Evolutionary conservation across 2,329 filamentous ascomycete species (phyloP).

Genomic region (Allantophomopsis cytisporea): DNA sequence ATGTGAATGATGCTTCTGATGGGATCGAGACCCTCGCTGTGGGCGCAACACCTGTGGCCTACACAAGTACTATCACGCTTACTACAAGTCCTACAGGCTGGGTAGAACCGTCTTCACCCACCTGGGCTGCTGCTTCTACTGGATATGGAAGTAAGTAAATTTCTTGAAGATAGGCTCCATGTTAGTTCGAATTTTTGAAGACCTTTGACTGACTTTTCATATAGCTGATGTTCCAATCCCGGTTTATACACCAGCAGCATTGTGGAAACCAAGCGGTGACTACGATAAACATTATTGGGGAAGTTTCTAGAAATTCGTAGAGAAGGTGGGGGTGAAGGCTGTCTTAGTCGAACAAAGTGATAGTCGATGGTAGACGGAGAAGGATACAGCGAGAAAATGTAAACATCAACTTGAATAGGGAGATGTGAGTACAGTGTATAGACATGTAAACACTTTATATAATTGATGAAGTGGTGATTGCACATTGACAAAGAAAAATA

Average conservation of each 20-base stretch:
- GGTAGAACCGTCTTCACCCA: conserved; percentile 13
- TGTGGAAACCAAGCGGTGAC: conserved; percentile 18
- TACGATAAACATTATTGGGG: conserved; percentile 20
- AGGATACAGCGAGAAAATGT: too few relatives aligned
- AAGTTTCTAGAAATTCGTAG: conserved; percentile 7
- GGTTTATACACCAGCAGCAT: conserved; percentile 17
- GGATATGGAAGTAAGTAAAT: conserved; percentile 17
- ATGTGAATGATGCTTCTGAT: conserved; percentile 11
- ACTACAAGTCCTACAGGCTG: conserved; percentile 17
- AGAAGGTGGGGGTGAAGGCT: too few relatives aligned
- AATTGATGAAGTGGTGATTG: too few relatives aligned
- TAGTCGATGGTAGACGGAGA: too few relatives aligned
- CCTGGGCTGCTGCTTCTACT: conserved; percentile 17
- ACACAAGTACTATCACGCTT: conserved; percentile 17
- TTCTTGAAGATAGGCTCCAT: neutral
- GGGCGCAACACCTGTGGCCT: conserved; percentile 9
- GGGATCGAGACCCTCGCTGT: conserved; percentile 4
- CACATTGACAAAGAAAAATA: too few relatives aligned
- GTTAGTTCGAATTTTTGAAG: too few relatives aligned
- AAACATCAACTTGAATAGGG: too few relatives aligned
- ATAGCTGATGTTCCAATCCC: conserved; percentile 16
- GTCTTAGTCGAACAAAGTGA: too few relatives aligned
- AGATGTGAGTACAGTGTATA: too few relatives aligned
- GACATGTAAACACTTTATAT: too few relatives aligned
- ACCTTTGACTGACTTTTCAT: too few relatives aligned